Evolutionary conservation across 2,329 filamentous ascomycete species (phyloP).

Genomic region (Xylaria sp.): DNA sequence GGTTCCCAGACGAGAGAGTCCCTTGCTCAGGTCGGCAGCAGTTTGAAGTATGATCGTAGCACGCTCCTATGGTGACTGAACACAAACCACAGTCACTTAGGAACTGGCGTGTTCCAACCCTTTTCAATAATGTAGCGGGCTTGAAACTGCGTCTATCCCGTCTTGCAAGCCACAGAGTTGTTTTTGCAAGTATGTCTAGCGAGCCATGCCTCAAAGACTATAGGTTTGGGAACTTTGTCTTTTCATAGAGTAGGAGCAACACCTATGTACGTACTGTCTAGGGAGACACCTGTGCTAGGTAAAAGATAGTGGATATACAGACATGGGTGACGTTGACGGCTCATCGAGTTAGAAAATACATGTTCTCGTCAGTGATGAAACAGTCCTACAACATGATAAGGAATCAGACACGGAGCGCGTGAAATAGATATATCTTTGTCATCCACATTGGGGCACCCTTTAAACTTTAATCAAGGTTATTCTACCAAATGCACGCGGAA

Average conservation of each 20-base stretch:
- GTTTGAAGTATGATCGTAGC: background rate
- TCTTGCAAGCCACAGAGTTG: background rate
- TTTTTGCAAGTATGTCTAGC: background rate
- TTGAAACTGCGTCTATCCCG: background rate
- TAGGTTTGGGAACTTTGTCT: background rate
- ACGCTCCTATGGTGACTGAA: background rate
- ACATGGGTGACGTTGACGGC: background rate
- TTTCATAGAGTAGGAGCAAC: background rate
- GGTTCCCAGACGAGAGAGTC: constrained; percentile 55
- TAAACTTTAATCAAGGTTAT: background rate
- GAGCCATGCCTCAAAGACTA: background rate
- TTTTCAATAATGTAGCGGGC: background rate
- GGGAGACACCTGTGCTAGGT: background rate
- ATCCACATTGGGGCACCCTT: background rate
- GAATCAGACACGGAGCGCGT: background rate
- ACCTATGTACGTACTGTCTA: background rate
- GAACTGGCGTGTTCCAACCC: background rate
- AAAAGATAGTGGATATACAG: background rate
- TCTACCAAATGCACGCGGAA: background rate
- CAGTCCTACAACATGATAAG: background rate
- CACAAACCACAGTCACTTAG: background rate
- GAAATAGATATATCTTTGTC: background rate
- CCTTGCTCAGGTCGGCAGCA: background rate
- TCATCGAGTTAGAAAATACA: background rate
- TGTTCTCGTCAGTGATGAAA: background rate